Evolutionary conservation across 2,329 filamentous ascomycete genomes (phyloP), one percentile per base, ranked within the genome.

Genomic region (Huntiella decipiens): DNA sequence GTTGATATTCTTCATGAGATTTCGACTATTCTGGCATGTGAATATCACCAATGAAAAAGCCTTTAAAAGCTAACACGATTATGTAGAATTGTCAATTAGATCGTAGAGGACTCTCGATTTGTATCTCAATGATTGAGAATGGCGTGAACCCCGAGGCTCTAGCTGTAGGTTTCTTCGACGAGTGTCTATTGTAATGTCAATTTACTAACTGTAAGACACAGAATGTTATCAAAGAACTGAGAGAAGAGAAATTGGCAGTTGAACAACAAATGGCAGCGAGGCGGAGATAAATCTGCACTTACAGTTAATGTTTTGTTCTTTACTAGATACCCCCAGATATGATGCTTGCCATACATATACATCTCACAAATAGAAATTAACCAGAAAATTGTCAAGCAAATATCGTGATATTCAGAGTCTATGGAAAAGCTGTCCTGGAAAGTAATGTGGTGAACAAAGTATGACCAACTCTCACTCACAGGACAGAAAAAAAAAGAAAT

Each of bases 121-220:
- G 91, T 62, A 88, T 96, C 50, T 94, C 86, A 45, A 73, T 98
- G 61, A 92, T 98, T 54, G 91, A 98, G 63, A 94, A 94, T 57
- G 91, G 91, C 11, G 85, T 96, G 28, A 94, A 94, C 58, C 91
- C 91, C 0, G 88, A 96, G 60, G 91, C 88, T 1, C 67, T 98
- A 31, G 87, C 88, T 17, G 91, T 96, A 71, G 57, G 84, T 53
- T 45, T 31, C 12, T n/a, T 15, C 10, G 33, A 17, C 7, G 15
- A 38, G 34, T 34, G 13, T 39, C 11, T 11, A 40, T 31, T 33
- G 11, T 22, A 40, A 13, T 37, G 33, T 2, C 8, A 28, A 28
- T 28, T 28, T 28, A 28, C 22, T 28, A 28, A 16, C 34, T 38
- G 7, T 46, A 19, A 16, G 5, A 6, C 32, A 17, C 38, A 78